Base-by-base conservation (phyloP, 306 rosid species). In the Lotus japonicus region DNA sequence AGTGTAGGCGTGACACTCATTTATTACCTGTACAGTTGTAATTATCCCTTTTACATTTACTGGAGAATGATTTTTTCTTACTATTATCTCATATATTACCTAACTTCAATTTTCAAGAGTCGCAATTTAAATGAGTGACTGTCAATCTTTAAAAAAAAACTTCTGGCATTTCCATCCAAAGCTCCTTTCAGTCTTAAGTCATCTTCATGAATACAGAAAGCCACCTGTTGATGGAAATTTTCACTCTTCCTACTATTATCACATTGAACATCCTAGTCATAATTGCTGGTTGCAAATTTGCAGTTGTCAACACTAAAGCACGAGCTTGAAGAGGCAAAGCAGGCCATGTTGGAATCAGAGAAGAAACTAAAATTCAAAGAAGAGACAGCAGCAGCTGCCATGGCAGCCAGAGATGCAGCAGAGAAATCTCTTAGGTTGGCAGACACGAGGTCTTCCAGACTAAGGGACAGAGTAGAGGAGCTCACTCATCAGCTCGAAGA, bases 381-480 rank as follows among this genome's bases (percentile, higher is more conserved):
- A 87, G 97, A 95, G 81, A 90, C 96, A 4, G 90, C 97, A 54
- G 72, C 83, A 58, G 99, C 99, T 73, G 99, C 99, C 65, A 95
- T 95, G 95, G 96, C 96, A 43, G 99, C 99, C 46, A 91, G 97
- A 88, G 96, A 95, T 83, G 99, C 99, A 58, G 97, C 99, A 11
- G 97, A 95, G 84, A 90, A 95, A 68, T 95, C 97, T 52, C 80
- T 95, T 52, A 88, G 36, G 81, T 68, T 95, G 77, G 99, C 97
- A 6, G 97, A 95, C 78, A 39, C 68, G 48, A 88, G 99, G 81
- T 95, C 96, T 9, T 79, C 99, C 3, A 87, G 97, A 86, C 91
- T 95, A 58, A 81, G 97, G 80, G 92, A 90, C 36, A 85, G 95
- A 79, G 75, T 90, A 60, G 99, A 95, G 81, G 96, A 95, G 70